Evolutionary conservation across 257 asterid species (phyloP), one percentile per base, ranked within the genome.

Genomic region (Solanum sparsipilum): DNA sequence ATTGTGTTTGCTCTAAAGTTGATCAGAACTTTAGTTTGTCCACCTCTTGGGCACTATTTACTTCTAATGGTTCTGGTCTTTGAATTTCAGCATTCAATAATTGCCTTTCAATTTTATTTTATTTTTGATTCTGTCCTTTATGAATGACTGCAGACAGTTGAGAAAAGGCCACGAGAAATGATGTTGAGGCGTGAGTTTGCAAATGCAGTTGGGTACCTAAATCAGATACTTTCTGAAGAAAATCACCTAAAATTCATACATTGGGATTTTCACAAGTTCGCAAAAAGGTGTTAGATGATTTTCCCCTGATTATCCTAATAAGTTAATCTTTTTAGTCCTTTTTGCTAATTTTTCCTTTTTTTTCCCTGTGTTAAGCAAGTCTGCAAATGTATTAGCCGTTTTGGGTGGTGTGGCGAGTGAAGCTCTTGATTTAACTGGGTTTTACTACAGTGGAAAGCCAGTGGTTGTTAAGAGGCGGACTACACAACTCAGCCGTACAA

Each of bases 181-280:
- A 97, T 97, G 99, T 91, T 97, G 86, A 94, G 99, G 92, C 98
- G 99, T 85, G 99, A 97, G 92, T 97, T 97, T 92, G 94, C 98
- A 39, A 91, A 94, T 92, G 99, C 98, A 5, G 99, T 97, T 38
- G 98, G 99, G 83, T 97, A 97, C 92, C 95, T 97, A 48, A 97
- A 97, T 92, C 99, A 97, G 93, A 94, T 96, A 90, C 92, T 97
- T 86, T 86, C 94, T 7, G 96, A 94, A 90, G 99, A 96, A 70
- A 92, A 91, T 87, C 98, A 93, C 86, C 96, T 97, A 20, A 94
- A 96, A 89, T 97, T 97, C 88, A 96, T 97, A 87, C 99, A 97
- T 86, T 97, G 99, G 99, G 99, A 97, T 92, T 97, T 97, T 87
- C 98, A 97, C 96, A 97, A 97, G 92, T 97, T 97, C 86, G 98